phyloP scores from a whole-genome alignment of 768 basidiomycete species.

The Nidularia pulvinata region DNA sequence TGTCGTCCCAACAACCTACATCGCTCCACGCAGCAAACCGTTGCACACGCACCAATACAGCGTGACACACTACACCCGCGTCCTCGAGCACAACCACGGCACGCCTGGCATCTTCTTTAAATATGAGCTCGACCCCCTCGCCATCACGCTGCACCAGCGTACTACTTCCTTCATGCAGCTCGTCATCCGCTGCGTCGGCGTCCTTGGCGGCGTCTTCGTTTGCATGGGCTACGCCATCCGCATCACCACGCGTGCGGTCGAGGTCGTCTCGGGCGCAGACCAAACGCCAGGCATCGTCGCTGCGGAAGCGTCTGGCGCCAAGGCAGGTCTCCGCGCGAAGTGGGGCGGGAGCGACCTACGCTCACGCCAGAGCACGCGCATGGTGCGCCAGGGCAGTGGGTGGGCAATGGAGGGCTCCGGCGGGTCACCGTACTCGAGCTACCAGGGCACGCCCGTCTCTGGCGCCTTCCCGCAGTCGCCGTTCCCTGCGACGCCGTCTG shows the following conservation, averaged over 20 bases:
- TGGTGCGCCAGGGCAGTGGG: conserved; percentile 56
- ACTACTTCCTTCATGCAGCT: conserved; percentile 84
- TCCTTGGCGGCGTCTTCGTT: conserved; percentile 89
- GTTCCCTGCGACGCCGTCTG: not conserved
- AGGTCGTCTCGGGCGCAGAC: conserved; percentile 60
- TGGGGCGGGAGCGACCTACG: conserved; percentile 71
- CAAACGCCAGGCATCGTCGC: conserved; percentile 53
- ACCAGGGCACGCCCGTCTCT: conserved; percentile 27
- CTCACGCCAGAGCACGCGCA: conserved; percentile 44
- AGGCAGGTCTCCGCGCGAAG: conserved; percentile 55
- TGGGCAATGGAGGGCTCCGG: conserved; percentile 58
- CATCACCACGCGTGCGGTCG: conserved; percentile 62
- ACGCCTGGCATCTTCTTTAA: conserved; percentile 99
- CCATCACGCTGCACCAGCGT: conserved; percentile 83
- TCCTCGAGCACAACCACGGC: conserved; percentile 71
- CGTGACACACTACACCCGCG: conserved; percentile 89
- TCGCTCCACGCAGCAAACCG: conserved; percentile 66
- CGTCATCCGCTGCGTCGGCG: conserved; percentile 86
- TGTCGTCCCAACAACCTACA: conserved; percentile 94
- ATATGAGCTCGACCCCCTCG: conserved; percentile 92
- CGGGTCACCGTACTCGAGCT: conserved; percentile 29
- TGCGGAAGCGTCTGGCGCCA: conserved; percentile 61
- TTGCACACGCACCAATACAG: conserved; percentile 87
- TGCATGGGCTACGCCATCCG: conserved; percentile 80
- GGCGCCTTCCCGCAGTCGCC: conserved; percentile 16